These are phyloP conservation scores for Secale cereale DNA, from an alignment of 176 grass and related monocot species.

Conservation along the genomic window DNA sequence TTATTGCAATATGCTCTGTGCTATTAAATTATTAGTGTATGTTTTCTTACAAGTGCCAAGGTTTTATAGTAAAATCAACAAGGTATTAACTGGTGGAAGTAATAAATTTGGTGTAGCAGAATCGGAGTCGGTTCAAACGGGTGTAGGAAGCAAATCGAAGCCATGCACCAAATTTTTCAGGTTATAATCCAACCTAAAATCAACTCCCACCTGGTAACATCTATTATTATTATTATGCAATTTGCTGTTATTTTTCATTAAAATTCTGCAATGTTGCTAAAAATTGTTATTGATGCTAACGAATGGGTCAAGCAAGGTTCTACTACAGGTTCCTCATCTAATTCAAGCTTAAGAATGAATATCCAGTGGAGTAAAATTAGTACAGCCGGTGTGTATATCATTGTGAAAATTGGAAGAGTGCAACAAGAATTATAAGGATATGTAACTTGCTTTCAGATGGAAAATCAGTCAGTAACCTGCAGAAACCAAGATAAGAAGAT, in stretches of 20 bases:
- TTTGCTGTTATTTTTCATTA: slow-evolving; percentile 26
- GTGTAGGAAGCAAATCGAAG: slow-evolving; percentile 99
- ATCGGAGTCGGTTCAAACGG: slow-evolving; percentile 73
- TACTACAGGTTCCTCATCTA: slow-evolving; percentile 62
- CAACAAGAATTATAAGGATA: slow-evolving; percentile 27
- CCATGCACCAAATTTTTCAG: slow-evolving; percentile 99
- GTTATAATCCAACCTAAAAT: slow-evolving; percentile 91
- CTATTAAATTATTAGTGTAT: slow-evolving; percentile 12
- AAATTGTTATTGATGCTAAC: slow-evolving; percentile 53
- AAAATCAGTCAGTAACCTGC: slow-evolving; percentile 30
- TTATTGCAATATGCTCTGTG: slow-evolving; percentile 2
- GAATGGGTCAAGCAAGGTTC: slow-evolving; percentile 51
- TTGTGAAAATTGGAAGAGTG: slow-evolving; percentile 28
- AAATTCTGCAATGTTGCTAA: slow-evolving; percentile 29
- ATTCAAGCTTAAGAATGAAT: slow-evolving; percentile 41
- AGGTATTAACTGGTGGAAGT: slow-evolving; percentile 57
- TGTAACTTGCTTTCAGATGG: slow-evolving; percentile 39
- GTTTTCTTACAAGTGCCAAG: slow-evolving; percentile 35
- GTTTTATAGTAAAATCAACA: slow-evolving; percentile 67
- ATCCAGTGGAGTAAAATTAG: slow-evolving; percentile 49
- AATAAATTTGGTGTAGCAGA: slow-evolving; percentile 98
- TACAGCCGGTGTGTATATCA: slow-evolving; percentile 26
- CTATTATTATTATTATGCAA: slow-evolving; percentile 38
- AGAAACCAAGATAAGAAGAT: slow-evolving; percentile 31
- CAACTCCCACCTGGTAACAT: slow-evolving; percentile 64